Evolutionary conservation across 768 basidiomycete species (phyloP), one percentile per base, ranked within the genome.

Genomic region (Boletus vinaceobasis): DNA sequence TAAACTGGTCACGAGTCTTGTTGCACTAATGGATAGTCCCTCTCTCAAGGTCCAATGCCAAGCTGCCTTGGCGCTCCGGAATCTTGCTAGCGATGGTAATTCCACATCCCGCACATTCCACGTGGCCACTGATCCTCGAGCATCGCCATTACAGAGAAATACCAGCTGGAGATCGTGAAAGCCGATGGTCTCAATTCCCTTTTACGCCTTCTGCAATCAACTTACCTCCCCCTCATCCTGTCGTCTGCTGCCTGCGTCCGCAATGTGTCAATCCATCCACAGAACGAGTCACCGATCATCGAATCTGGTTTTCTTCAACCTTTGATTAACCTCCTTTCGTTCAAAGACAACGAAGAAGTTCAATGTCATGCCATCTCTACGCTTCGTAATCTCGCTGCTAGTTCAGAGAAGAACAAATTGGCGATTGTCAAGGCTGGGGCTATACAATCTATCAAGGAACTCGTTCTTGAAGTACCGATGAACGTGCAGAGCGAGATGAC

Each of bases 401-500:
- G 90, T 66, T 92, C 89, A 33, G 96, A 98, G 78, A 93, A 94
- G 80, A 99, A 98, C 77, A 99, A 98, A 77, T 83, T 90, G 37
- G 93, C 95, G 8, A 98, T 99, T 53, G 95, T 99, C 49, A 90
- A 97, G 70, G 96, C 97, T 6, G 97, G 97, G 5, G 97, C 97
- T 17, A 88, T 98, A 4, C 91, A 93, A 66, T 87, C 91, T 42
- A 99, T 99, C 75, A 97, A 97, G 74, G 93, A 98, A 65, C 78
- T 99, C 17, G 94, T 99, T 2, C 77, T 99, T 13, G 89, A 89
- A 64, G 96, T 98, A 1, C 94, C 97, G 4, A 85, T 97, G 76
- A 90, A 89, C 58, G 97, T 99, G 11, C 97, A 99, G 74, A 96
- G 93, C 66, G 97, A 98, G 75, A 99, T 99, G 97, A 99, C 97